Evolutionary conservation across 208 protist genomes (phyloP), one percentile per base, ranked within the genome.

Genomic region (Trichomonas tenax): DNA sequence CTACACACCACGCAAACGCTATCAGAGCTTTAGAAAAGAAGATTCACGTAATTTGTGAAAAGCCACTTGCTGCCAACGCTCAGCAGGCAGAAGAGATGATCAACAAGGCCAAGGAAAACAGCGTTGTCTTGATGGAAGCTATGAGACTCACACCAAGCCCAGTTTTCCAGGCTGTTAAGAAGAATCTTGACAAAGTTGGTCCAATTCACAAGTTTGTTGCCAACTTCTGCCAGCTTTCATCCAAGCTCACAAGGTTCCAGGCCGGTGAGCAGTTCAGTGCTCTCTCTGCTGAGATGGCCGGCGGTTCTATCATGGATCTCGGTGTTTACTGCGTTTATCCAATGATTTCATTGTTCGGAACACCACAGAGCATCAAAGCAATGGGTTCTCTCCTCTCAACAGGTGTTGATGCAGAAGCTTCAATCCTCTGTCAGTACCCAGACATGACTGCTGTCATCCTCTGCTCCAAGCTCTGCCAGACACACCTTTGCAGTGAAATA

Each of bases 251-350:
- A n/a, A 48, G n/a, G 51, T 93, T 93, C 44, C 41, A 93, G 34
- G 86, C 40, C 36, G 86, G 86, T 34, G 44, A 38, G 14, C 15
- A 51, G 0, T 51, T 93, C 34, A 51, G 14, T 15, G 23, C 86
- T 6, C 44, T 93, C 9, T 48, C 15, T 93, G 4, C 44, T 8
- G 44, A 93, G 38, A 40, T 15, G 36, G 40, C 86, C 15, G 44
- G 44, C 15, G 86, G 86, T 31, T 48, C n/a, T 58, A 34, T 93
- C 44, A 93, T 93, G 86, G 86, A 93, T 93, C 41, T 93, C 51
- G 86, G 86, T 26, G 86, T 93, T 38, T 93, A 93, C 86, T 48
- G 40, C 41, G 45, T 93, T 93, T 93, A 93, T 93, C 86, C 86
- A n/a, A 93, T 51, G 44, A 44, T 93, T 38, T 34, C 14, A n/a